Evolutionary conservation across 2,329 filamentous ascomycete species (phyloP), one percentile per base, ranked within the genome.

Genomic region (Pyricularia pennisetigena): DNA sequence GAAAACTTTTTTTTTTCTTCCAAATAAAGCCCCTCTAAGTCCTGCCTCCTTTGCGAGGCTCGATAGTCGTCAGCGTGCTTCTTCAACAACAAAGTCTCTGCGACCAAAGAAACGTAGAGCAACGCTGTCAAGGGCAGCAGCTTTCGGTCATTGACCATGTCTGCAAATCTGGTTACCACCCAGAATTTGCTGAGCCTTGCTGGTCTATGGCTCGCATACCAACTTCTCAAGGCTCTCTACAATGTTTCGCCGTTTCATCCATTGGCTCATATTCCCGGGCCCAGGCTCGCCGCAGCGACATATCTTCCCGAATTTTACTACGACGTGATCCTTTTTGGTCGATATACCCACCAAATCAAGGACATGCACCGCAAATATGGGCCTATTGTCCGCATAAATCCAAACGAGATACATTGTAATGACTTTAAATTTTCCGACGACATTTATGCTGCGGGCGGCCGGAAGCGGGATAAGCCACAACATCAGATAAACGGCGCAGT

Each of bases 241-340:
- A 79, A 80, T 67, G 70, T 81, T 64, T 80, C 79, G 2, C 76
- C 78, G 3, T 69, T 80, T 16, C 79, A 81, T 65, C 79, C 78
- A 1, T 69, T 81, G 28, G 72, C 71, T 68, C 71, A 72, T 10
- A 76, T 81, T 26, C 79, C 79, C 3, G 79, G 79, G 0, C 78
- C 78, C 0, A 77, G 71, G 68, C 66, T 80, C 0, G 76, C 79
- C 3, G 77, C 78, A 1, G 74, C 73, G 3, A 77, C 75, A 4
- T 78, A 78, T 57, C 68, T 75, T 0, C 78, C 78, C 14, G 79
- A 81, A 64, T 75, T 76, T 12, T 81, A 77, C 66, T 75, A 78
- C 65, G 79, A 81, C 66, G 73, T 76, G 68, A 73, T 79, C 68
- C 71, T 72, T 10, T 72, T 74, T 16, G 79, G 79, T 4, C 70